These are phyloP conservation scores for Suillus cothurnatus DNA, from an alignment of 768 basidiomycete genomes.

Conservation along the genomic window DNA sequence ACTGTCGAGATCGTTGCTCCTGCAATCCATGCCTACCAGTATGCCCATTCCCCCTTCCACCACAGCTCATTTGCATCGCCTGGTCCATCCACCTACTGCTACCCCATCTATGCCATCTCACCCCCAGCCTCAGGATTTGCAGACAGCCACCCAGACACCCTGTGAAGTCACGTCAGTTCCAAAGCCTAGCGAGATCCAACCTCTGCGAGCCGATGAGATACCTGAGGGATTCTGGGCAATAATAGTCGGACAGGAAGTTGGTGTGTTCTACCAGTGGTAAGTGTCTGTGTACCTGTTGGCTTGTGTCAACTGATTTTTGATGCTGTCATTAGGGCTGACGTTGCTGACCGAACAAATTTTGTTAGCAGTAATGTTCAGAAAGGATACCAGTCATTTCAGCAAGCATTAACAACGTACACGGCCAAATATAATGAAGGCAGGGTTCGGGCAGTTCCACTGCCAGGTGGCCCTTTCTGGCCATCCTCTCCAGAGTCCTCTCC, in stretches of 20 bases:
- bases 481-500: not conserved
- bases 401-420: not conserved
- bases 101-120: too few species aligned
- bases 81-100: not conserved
- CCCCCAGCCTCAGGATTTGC: not conserved
- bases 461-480: not conserved
- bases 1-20: not conserved
- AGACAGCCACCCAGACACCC: not conserved
- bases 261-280: not conserved
- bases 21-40: not conserved
- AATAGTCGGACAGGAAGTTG: slow-evolving; percentile 2
- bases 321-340: not conserved
- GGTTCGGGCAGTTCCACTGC: not conserved
- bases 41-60: not conserved
- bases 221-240: slow-evolving; percentile 5
- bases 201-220: not conserved
- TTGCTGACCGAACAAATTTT: not conserved
- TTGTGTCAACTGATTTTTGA: not conserved
- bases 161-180: not conserved
- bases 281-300: not conserved
- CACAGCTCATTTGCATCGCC: not conserved
- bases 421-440: not conserved
- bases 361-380: not conserved
- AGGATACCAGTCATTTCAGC: not conserved
- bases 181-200: not conserved